Evolutionary conservation across 257 asterid species (phyloP).

Genomic region (Cynanchum wilfordii): DNA sequence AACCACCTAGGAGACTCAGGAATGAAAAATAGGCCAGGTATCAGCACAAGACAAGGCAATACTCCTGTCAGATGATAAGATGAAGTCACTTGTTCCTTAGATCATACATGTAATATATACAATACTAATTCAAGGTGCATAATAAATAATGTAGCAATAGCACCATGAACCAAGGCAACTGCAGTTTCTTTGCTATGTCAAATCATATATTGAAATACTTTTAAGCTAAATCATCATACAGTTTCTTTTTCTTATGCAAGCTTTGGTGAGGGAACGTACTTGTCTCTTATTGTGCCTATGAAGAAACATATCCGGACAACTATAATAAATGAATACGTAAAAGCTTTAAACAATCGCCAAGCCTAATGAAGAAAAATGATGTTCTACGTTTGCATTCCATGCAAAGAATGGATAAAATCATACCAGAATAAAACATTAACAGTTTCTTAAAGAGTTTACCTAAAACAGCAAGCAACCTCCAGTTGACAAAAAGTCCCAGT

Average conservation of each 20-base stretch:
- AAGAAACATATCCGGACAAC: background rate
- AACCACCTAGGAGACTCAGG: constrained; percentile 89
- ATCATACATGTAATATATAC: background rate
- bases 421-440: constrained; percentile 1
- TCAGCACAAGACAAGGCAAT: constrained; percentile 56
- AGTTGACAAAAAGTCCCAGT: constrained; percentile 66
- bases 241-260: background rate
- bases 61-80: constrained; percentile 41
- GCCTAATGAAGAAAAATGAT: background rate
- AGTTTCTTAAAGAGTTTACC: constrained; percentile 44
- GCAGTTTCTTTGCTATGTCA: background rate
- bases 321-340: background rate
- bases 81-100: background rate
- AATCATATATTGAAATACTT: background rate
- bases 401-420: background rate
- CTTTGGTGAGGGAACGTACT: background rate
- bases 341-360: background rate
- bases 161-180: background rate
- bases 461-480: constrained; percentile 90
- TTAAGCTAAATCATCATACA: background rate
- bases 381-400: background rate
- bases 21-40: constrained; percentile 43
- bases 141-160: background rate
- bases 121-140: background rate
- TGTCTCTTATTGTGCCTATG: no score